phyloP scores from a whole-genome alignment of 177 flowering plant species.

The Vitis hybrid region DNA sequence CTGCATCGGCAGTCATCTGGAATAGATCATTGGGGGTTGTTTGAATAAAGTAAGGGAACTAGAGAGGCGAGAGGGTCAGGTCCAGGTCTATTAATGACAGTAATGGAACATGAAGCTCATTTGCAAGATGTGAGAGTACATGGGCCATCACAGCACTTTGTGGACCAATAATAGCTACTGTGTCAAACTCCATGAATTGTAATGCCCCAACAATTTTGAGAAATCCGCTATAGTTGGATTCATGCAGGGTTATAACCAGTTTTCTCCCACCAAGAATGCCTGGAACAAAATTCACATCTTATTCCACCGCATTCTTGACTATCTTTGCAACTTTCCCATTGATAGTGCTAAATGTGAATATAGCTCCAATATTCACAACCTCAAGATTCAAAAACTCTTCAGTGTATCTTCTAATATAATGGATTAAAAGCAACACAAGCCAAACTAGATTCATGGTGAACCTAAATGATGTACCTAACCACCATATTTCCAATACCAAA shows the following conservation, averaged over 20 bases:
- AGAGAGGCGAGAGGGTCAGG: slow-evolving; percentile 56
- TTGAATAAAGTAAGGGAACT: slow-evolving; percentile 58
- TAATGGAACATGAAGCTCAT: slow-evolving; percentile 62
- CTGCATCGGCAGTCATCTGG: slow-evolving; percentile 63
- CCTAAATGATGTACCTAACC: too few species aligned
- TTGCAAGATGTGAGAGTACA: slow-evolving; percentile 55
- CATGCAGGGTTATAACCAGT: slow-evolving; percentile 45
- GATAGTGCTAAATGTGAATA: too few species aligned
- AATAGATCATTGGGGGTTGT: slow-evolving; percentile 57
- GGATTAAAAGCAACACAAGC: too few species aligned
- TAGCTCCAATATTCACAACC: too few species aligned
- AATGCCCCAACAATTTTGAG: slow-evolving; percentile 9
- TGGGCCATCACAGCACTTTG: slow-evolving; percentile 39
- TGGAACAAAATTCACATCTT: slow-evolving; percentile 66
- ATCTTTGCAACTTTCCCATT: too few species aligned
- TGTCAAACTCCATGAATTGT: too few species aligned
- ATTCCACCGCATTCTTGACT: slow-evolving; percentile 43
- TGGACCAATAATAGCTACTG: too few species aligned
- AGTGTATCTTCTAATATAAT: too few species aligned
- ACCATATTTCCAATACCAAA: too few species aligned
- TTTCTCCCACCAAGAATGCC: slow-evolving; percentile 61
- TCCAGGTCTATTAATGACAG: slow-evolving; percentile 67
- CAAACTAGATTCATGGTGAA: too few species aligned
- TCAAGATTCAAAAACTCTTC: too few species aligned
- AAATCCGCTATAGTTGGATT: slow-evolving; percentile 67